A percentile compares a stretch with the other conserved stretches of the same genome.
Evolutionary conservation across 148 eudicot genomes (phyloP).

Genomic region (Hydrangea macrophylla): DNA sequence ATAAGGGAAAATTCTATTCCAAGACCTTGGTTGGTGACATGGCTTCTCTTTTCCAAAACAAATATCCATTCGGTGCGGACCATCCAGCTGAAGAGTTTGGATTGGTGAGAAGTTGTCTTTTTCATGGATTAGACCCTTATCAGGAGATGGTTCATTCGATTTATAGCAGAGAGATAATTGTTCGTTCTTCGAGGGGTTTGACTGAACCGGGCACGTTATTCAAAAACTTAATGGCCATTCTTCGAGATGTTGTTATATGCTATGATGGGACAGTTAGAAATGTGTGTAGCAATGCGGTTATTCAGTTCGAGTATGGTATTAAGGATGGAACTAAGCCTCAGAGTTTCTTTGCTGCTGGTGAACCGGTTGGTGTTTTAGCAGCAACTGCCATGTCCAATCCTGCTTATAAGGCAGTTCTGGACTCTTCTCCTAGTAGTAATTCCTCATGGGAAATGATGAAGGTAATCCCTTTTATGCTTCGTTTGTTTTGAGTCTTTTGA

Average conservation of each 20-base stretch:
- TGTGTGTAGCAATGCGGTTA: slow-evolving; percentile 66
- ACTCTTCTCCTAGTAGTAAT: slow-evolving; percentile 90
- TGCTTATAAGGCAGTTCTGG: slow-evolving; percentile 96
- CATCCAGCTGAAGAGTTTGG: slow-evolving; percentile 71
- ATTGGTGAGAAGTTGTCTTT: slow-evolving; percentile 59
- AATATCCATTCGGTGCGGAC: slow-evolving; percentile 47
- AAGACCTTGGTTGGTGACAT: slow-evolving; percentile 59
- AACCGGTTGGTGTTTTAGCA: slow-evolving; percentile 95
- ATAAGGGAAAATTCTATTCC: slow-evolving; percentile 74
- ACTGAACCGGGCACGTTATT: slow-evolving; percentile 93
- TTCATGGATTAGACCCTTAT: slow-evolving; percentile 79
- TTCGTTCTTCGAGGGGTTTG: slow-evolving; percentile 81
- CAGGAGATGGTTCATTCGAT: slow-evolving; percentile 89
- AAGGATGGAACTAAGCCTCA: slow-evolving; percentile 32
- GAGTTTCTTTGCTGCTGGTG: slow-evolving; percentile 78
- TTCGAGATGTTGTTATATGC: slow-evolving; percentile 86
- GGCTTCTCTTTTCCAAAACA: slow-evolving; percentile 48
- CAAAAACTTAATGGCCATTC: slow-evolving; percentile 93
- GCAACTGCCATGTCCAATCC: slow-evolving; percentile 99
- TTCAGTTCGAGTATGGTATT: slow-evolving; percentile 84
- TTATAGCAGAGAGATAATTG: slow-evolving; percentile 80
- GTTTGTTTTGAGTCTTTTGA: too few relatives aligned
- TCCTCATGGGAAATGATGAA: slow-evolving; percentile 98
- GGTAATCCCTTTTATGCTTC: slow-evolving; percentile 50
- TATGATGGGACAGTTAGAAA: slow-evolving; percentile 92